Evolutionary conservation across 805 yeast genomes (phyloP), one percentile per base, ranked within the genome.

Genomic region (Cyberlindnera maritima): DNA sequence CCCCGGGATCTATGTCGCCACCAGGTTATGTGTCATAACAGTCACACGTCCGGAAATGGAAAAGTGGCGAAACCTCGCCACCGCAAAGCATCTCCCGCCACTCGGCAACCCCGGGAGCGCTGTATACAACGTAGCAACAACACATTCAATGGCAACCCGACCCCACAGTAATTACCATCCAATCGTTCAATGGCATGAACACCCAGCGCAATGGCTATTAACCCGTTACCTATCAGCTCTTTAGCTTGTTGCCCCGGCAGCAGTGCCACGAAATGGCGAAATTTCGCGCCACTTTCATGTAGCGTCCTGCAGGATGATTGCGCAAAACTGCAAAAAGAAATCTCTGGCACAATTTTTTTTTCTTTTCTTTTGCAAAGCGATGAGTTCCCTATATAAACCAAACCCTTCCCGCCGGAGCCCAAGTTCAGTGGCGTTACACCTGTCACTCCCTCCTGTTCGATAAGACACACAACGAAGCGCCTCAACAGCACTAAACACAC

Each of bases 241-340:
- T 19, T 14, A 5, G 13, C n/a, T 7, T 9, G 46, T 42, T 42
- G 50, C 43, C 41, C 33, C 36, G 23, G 46, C 37, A 28, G 44
- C 46, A 35, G 43, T 14, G 44, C 44, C 39, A n/a, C 36, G 17
- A 36, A 42, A 20, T 21, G 26, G 39, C 28, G 35, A 13, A 23
- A 19, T 20, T 36, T 34, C 5, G 25, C 39, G 38, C 38, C 48
- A 33, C n/a, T 29, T 26, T 18, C 13, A 31, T 39, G 52, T 46
- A 39, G 23, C 25, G 32, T 15, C 34, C 13, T 48, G 52, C 48
- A 25, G 33, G 39, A 23, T 15, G 50, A 47, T 47, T 47, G 50
- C 47, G 46, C 44, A 38, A 43, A 42, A 33, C 13, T 21, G 37
- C 36, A 48, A 48, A 48, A 42, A 44, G 39, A 39, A 36, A 23